Evolutionary conservation across 139 green algal genomes (phyloP).

Genomic region (Chlamydomonas schloesseri): DNA sequence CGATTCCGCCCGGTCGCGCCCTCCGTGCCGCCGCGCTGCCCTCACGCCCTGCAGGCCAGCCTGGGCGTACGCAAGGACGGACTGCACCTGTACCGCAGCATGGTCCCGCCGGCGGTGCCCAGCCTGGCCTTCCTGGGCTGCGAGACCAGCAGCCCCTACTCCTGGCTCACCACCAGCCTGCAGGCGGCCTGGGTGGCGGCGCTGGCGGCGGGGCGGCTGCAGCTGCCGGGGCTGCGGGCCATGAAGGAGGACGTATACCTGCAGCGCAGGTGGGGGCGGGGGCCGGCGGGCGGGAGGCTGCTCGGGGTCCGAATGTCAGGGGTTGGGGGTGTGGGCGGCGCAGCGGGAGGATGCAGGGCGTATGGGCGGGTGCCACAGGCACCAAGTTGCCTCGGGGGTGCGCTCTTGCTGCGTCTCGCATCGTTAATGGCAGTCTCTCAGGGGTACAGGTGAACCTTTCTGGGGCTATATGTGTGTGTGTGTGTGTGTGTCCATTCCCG

Average conservation of each 20-base stretch:
- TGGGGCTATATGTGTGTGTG: too few relatives aligned
- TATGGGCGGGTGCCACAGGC: neutral
- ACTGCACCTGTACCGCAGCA: constrained; percentile 53
- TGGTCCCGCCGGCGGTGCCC: constrained; percentile 40
- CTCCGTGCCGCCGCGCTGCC: neutral
- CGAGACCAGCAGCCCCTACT: constrained; percentile 41
- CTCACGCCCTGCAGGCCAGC: constrained; percentile 7
- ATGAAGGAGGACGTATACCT: constrained; percentile 13
- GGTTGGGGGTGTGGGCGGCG: too few relatives aligned
- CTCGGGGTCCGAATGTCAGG: neutral
- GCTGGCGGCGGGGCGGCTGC: constrained; percentile 13
- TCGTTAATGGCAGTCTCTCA: too few relatives aligned
- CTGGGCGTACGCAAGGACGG: constrained; percentile 54
- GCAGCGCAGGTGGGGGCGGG: constrained; percentile 3
- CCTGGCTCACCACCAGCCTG: constrained; percentile 46
- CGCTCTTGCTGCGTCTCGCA: too few relatives aligned
- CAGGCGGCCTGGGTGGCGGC: constrained; percentile 52
- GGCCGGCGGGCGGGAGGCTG: neutral
- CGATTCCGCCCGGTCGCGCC: too few relatives aligned
- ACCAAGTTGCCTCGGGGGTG: too few relatives aligned
- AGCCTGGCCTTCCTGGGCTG: constrained; percentile 53
- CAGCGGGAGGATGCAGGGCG: too few relatives aligned
- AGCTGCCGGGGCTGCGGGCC: neutral
- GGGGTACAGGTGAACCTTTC: too few relatives aligned
- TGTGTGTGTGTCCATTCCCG: too few relatives aligned